Evolutionary conservation across 495 filamentous ascomycete species (phyloP), one percentile per base, ranked within the genome.

Genomic region (Chaetomidium leptoderma): DNA sequence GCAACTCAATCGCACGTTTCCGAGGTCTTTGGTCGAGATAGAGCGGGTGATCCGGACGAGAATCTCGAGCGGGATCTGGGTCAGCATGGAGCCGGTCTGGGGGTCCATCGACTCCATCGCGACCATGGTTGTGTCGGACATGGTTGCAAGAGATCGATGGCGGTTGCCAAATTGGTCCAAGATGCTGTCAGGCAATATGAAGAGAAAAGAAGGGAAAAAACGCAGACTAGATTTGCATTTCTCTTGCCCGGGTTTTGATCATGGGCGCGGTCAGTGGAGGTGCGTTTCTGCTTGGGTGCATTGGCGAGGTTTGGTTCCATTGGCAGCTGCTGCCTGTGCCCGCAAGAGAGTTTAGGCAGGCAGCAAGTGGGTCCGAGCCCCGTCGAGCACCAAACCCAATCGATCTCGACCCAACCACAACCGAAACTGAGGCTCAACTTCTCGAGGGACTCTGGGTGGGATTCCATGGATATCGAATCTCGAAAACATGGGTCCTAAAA

Each of bases 1-100:
- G 70, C 78, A 81, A 8, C 71, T 72, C 23, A 66, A 58, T 33
- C 81, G 74, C 26, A 82, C 60, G 33, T 64, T 68, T 27, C 72
- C 70, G n/a, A 78, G 74, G 24, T 81, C 78, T 0, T 57, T 36
- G 0, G 79, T 82, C 0, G 66, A 61, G 48, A 83, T 69, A 43
- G 64, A 64, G 17, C 61, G 62, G 5, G 74, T 68, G 39, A 81
- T 78, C 1, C 72, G 64, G 7, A 72, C 55, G 2, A 81, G 65
- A 3, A 78, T 46, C 62, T 79, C 76, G 1, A 70, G 30, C 0
- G 75, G 75, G 9, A 77, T 56, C 0, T 57, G 55, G n/a, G 49
- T 49, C n/a, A 73, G 52, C 9, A 1, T 13, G 17, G 55, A 56
- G n/a, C 27, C 32, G n/a, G 17, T 11, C 29, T 64, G 63, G 3